Percentiles rank a stretch among this genome's conserved stretches.
These are phyloP conservation scores for Botrytis byssoidea DNA, from an alignment of 2,329 filamentous ascomycete species.

Conservation along the genomic window DNA sequence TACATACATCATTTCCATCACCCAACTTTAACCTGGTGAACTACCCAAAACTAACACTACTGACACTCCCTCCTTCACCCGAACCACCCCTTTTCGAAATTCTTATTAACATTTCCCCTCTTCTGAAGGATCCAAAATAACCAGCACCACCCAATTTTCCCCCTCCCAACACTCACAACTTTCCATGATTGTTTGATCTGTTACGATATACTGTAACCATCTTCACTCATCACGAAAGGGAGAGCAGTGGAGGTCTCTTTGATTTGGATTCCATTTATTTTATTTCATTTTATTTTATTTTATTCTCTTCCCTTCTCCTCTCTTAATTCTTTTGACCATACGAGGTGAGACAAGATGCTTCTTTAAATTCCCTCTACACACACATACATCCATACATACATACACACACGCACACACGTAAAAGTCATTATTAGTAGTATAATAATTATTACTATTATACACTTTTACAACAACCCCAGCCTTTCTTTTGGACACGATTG, in stretches of 20 bases:
- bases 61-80: not conserved
- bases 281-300: not conserved
- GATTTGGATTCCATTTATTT: not conserved
- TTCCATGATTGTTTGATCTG: not conserved
- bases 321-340: constrained; percentile 27
- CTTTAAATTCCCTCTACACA: not conserved
- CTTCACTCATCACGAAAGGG: constrained; percentile 23
- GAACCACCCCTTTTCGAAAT: constrained; percentile 8
- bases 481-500: constrained; percentile 30
- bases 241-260: constrained; percentile 17
- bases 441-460: not conserved
- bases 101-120: constrained; percentile 18
- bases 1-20: not conserved
- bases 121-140: constrained; percentile 10
- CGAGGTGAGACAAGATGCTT: constrained; percentile 34
- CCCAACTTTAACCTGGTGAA: too few relatives aligned
- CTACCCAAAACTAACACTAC: not conserved
- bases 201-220: constrained; percentile 16
- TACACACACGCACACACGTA: not conserved
- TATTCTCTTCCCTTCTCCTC: not conserved
- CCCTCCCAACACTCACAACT: not conserved
- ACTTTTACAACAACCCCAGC: constrained; percentile 25
- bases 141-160: too few relatives aligned
- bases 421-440: too few relatives aligned
- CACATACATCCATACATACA: too few relatives aligned